Evolutionary conservation across 148 eudicot species (phyloP), one percentile per base, ranked within the genome.

Genomic region (Vaccinium darrowii): DNA sequence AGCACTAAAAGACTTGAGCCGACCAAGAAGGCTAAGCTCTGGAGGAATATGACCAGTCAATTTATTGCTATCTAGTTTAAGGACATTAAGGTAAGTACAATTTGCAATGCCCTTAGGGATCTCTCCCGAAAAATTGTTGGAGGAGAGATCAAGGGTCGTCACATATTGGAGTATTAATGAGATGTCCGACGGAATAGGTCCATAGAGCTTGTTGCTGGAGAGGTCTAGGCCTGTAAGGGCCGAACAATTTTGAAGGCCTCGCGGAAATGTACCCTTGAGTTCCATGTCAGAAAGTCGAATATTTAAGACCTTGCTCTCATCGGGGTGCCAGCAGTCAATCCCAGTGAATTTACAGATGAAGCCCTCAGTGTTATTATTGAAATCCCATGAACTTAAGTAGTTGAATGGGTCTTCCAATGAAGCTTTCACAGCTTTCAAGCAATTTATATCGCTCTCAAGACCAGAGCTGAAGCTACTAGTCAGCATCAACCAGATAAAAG

Each of bases 281-380:
- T 90, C 90, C 91, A 89, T 87, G 79, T 84, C 63, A 4, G 93
- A 84, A 18, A 92, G 85, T 2, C 74, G 84, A 58, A 92, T 88
- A 82, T 83, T 91, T 23, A 92, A 62, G 79, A 92, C 93, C 88
- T 86, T 88, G 81, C 84, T 86, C 82, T 92, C 95, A 56, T 73
- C 78, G 0, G 82, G 86, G 79, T 89, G 89, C 95, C 95, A 91
- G 85, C 93, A 92, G 4, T 90, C 92, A 23, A 92, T 84, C 81
- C 95, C 95, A 39, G 75, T 71, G 81, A 92, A 92, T 53, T 67
- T 85, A 82, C 93, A 92, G 67, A 92, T 88, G 72, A 84, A 90
- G 5, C 95, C 95, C 54, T 82, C 84, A 5, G 95, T 87, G 7
- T 3, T 51, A 69, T 92, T 90, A n/a, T 78, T 86, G 84, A 92